Base-by-base conservation (phyloP, 306 rosid species). In the Malus sylvestris region DNA sequence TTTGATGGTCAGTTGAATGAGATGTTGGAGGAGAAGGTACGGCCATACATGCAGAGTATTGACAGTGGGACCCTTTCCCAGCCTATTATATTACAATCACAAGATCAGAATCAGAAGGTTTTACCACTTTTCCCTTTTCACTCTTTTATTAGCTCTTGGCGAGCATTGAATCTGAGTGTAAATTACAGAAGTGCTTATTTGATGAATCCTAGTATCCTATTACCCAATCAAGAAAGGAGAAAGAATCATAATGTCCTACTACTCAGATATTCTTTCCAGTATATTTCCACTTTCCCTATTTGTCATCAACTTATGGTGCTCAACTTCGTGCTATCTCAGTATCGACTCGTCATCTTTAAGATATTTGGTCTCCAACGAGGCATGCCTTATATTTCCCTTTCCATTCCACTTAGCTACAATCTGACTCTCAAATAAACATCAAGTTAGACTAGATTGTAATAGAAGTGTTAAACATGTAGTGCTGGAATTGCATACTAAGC, bases 1-100 rank as follows among this genome's bases (percentile, higher is more conserved):
- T 74, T 83, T 63, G 69, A 66, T 79, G 61, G 70, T 71, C 87
- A 95, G 99, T 67, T 95, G 85, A 87, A 90, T 75, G 86, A 95
- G 86, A 81, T 90, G 91, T 82, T 95, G 84, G 92, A 81, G 83
- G 93, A 89, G 86, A 95, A 90, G 88, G 71, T 95, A 80, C 86
- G 81, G 72, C 97, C 96, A 13, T 95, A 89, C 79, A 63, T 88
- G 75, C 87, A 82, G 80, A 85, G 81, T 61, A 68, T 76, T 9
- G 87, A 82, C 76, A 81, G 70, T 19, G 76, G 83, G 49, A 84
- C 86, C 76, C 96, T 95, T 71, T 82, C 96, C 12, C 89, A 82
- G 72, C 91, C 97, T 73, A 90, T 95, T 57, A 66, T 95, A 73
- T 74, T 92, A 70, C 86, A 80, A 84, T 68, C 86, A 6, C 87